These are phyloP conservation scores for Phytophthora tentaculata DNA, from an alignment of 352 stramenopile genomes.

Conservation along the genomic window DNA sequence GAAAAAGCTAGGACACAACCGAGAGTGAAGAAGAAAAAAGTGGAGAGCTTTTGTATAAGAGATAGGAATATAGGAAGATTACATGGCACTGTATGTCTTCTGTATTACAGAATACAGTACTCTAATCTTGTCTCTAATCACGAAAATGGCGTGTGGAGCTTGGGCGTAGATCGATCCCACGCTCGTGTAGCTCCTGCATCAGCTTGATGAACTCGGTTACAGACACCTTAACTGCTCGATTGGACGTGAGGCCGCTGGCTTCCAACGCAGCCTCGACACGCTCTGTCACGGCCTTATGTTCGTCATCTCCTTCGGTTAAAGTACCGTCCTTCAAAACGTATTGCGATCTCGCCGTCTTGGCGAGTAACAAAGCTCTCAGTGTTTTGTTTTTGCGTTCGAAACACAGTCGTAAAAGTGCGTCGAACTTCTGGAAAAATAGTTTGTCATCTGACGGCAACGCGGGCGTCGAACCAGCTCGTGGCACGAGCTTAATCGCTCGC, in stretches of 20 bases:
- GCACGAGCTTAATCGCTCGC: conserved; percentile 76
- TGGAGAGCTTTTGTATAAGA: conserved; percentile 22
- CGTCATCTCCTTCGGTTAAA: conserved; percentile 25
- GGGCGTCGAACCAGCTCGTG: conserved; percentile 28
- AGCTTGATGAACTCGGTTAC: conserved; percentile 67
- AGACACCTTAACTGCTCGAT: conserved; percentile 70
- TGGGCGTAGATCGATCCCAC: conserved; percentile 55
- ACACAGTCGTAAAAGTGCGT: conserved; percentile 72
- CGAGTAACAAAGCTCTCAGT: conserved; percentile 70
- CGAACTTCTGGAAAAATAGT: conserved; percentile 79
- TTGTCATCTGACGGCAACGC: conserved; percentile 32
- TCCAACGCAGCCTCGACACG: conserved; percentile 59
- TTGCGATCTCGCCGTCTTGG: conserved; percentile 58
- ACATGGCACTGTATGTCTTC: conserved; percentile 14
- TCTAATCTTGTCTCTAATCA: conserved; percentile 34
- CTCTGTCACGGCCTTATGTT: conserved; percentile 46
- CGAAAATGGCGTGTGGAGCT: conserved; percentile 76
- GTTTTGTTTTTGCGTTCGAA: conserved; percentile 91
- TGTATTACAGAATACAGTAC: background rate
- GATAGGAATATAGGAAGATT: conserved; percentile 10
- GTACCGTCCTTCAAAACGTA: conserved; percentile 34
- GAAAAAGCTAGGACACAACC: conserved; percentile 36
- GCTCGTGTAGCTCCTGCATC: conserved; percentile 51
- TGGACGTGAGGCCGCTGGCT: conserved; percentile 48
- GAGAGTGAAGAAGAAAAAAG: conserved; percentile 30